Evolutionary conservation across 1,139 yeast genomes (phyloP).

Genomic region (Hyphopichia pseudoburtonii): DNA sequence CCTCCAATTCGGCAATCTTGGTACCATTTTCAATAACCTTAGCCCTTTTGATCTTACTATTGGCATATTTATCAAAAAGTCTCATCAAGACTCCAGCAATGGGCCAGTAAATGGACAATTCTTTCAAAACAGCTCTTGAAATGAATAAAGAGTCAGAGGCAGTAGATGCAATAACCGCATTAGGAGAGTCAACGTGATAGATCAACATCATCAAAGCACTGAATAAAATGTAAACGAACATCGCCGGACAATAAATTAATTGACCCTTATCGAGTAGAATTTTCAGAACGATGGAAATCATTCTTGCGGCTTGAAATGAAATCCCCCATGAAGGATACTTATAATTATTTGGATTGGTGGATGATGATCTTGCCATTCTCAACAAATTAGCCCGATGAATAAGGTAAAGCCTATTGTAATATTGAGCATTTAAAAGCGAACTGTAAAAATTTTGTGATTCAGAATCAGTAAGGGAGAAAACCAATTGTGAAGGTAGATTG

Average conservation of each 20-base stretch:
- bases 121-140: slow-evolving; percentile 52
- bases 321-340: slow-evolving; percentile 82
- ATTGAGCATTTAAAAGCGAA: slow-evolving; percentile 66
- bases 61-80: slow-evolving; percentile 47
- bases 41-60: slow-evolving; percentile 46
- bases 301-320: slow-evolving; percentile 81
- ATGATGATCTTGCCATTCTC: slow-evolving; percentile 45
- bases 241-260: slow-evolving; percentile 55
- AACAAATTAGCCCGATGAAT: slow-evolving; percentile 72
- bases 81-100: slow-evolving; percentile 43
- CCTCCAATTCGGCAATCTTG: slow-evolving; percentile 40
- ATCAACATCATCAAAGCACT: slow-evolving; percentile 73
- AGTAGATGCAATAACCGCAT: slow-evolving; percentile 55
- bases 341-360: slow-evolving; percentile 48
- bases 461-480: slow-evolving; percentile 59
- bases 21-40: slow-evolving; percentile 42
- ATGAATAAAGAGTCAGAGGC: slow-evolving; percentile 59
- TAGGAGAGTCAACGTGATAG: slow-evolving; percentile 68
- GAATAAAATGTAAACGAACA: slow-evolving; percentile 57
- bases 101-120: slow-evolving; percentile 49
- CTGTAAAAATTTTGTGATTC: slow-evolving; percentile 55
- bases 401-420: slow-evolving; percentile 69
- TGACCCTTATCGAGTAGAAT: slow-evolving; percentile 55
- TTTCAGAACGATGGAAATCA: slow-evolving; percentile 69
- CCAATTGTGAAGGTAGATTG: slow-evolving; percentile 63